Evolutionary conservation across 257 asterid genomes (phyloP).

Genomic region (Petunia axillaris): DNA sequence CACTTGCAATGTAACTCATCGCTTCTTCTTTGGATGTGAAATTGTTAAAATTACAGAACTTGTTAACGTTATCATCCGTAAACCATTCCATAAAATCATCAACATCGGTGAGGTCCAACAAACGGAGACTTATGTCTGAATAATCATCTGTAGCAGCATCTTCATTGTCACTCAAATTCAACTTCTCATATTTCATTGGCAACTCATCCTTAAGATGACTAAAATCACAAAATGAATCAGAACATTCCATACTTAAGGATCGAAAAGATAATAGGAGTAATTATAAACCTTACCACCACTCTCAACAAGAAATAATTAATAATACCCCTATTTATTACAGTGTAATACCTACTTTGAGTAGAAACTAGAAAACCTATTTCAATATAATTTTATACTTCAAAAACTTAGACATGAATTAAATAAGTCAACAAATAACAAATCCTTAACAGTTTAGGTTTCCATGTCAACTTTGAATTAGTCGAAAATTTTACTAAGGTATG

Average conservation of each 20-base stretch:
- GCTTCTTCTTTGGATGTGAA: conserved; percentile 53
- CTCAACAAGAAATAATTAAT: too few relatives aligned
- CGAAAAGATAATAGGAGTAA: too few relatives aligned
- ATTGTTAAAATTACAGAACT: conserved; percentile 56
- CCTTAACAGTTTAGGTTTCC: too few relatives aligned
- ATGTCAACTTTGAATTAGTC: too few relatives aligned
- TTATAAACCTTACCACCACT: too few relatives aligned
- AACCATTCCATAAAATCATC: conserved; percentile 57
- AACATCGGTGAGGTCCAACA: conserved; percentile 52
- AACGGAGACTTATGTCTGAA: conserved; percentile 56
- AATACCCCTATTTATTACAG: too few relatives aligned
- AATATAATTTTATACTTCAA: too few relatives aligned
- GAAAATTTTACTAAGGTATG: not conserved
- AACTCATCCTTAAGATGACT: not conserved
- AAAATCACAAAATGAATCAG: not conserved
- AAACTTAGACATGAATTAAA: too few relatives aligned
- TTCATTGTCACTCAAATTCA: conserved; percentile 24
- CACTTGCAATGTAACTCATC: conserved; percentile 32
- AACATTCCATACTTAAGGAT: not conserved
- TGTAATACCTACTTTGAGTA: too few relatives aligned
- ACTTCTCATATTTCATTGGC: not conserved
- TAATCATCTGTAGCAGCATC: not conserved
- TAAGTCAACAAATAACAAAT: too few relatives aligned
- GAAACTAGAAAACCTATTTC: too few relatives aligned
- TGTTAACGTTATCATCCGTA: conserved; percentile 57